These are phyloP conservation scores for Raffaelea ambrosiae DNA, from an alignment of 2,329 filamentous ascomycete species.

Conservation along the genomic window DNA sequence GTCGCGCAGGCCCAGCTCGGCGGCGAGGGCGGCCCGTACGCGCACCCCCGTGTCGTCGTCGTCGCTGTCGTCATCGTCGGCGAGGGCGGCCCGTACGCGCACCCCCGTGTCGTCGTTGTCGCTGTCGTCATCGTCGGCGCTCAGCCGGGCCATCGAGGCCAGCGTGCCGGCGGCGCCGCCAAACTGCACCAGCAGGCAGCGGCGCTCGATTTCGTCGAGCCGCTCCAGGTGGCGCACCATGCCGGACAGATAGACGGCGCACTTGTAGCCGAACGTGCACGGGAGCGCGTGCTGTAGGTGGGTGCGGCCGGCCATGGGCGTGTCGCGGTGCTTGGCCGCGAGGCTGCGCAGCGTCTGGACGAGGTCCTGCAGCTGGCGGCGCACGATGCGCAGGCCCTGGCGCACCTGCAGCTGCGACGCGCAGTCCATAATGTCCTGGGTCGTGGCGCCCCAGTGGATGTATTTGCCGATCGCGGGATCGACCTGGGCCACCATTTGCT, in stretches of 20 bases:
- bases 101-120: constrained; percentile 33
- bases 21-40: constrained; percentile 39
- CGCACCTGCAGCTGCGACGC: constrained; percentile 46
- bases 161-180: constrained; percentile 48
- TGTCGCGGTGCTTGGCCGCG: constrained; percentile 36
- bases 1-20: constrained; percentile 35
- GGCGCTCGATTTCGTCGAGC: constrained; percentile 33
- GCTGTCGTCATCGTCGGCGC: constrained; percentile 37
- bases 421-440: constrained; percentile 51
- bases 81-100: constrained; percentile 38
- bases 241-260: constrained; percentile 43
- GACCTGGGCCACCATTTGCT: constrained; percentile 26
- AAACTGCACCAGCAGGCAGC: constrained; percentile 44
- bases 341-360: constrained; percentile 32
- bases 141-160: constrained; percentile 33
- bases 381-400: constrained; percentile 37
- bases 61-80: constrained; percentile 30
- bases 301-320: constrained; percentile 48
- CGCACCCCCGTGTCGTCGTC: constrained; percentile 33
- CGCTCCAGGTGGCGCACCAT: constrained; percentile 39
- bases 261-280: constrained; percentile 50
- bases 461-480: constrained; percentile 28
- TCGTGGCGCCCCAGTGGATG: constrained; percentile 51
- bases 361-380: constrained; percentile 32
- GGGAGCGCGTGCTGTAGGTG: constrained; percentile 50